A percentile compares a stretch with the other conserved stretches of the same genome.
Conservation (phyloP, 2,329 filamentous ascomycete genomes). For the Monilinia fructigena region DNA sequence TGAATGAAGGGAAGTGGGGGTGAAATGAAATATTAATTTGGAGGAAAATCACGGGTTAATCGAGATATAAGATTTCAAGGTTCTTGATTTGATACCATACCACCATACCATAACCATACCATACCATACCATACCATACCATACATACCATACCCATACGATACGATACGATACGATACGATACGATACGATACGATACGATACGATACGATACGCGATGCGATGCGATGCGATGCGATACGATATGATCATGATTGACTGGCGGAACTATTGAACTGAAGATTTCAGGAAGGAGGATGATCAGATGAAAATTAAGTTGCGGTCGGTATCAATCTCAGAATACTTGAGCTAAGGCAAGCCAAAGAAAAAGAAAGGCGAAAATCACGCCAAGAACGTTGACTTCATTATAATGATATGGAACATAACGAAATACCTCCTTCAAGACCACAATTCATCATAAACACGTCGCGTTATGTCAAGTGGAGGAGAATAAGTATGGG, state of each 20-base stretch:
- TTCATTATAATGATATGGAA: not conserved
- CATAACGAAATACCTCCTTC: not conserved
- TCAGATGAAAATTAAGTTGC: no score
- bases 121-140: not conserved
- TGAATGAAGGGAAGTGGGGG: slow-evolving; percentile 48
- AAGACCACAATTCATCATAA: not conserved
- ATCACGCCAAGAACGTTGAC: not conserved
- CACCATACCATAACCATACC: no score
- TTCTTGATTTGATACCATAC: not conserved
- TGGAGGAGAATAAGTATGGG: not conserved
- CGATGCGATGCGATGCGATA: no score
- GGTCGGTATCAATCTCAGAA: no score
- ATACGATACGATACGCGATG: no score
- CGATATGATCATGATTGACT: not conserved
- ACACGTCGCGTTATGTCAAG: not conserved
- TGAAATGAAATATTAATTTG: not conserved
- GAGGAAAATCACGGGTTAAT: not conserved
- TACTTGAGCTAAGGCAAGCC: no score
- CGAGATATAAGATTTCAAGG: not conserved
- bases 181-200: no score
- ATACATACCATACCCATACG: no score
- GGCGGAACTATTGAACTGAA: not conserved
- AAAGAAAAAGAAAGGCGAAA: not conserved
- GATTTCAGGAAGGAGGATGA: no score
- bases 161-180: not conserved